A percentile compares a stretch with the other conserved stretches of the same genome.
phyloP scores from a whole-genome alignment of 257 asterid genomes.

The Solanum paucissectum region DNA sequence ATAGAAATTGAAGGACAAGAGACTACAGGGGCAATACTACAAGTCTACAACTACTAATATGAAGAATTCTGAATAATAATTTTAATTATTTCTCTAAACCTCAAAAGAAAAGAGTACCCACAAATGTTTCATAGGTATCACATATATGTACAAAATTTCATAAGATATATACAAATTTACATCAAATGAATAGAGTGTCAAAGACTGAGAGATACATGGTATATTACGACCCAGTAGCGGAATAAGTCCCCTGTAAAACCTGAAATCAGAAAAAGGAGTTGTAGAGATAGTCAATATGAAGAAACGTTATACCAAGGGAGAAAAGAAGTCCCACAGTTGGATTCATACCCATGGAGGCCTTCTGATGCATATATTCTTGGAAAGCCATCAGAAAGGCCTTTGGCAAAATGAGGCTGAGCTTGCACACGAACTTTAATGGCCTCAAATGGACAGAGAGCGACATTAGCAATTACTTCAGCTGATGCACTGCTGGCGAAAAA shows the following conservation, averaged over 20 bases:
- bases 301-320: background rate
- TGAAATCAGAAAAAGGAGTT: constrained; percentile 9
- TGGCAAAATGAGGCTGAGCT: constrained; percentile 32
- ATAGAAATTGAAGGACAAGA: background rate
- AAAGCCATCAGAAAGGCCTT: constrained; percentile 35
- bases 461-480: constrained; percentile 33
- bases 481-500: constrained; percentile 32
- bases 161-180: background rate
- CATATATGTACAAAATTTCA: background rate
- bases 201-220: constrained; percentile 25
- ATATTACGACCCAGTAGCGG: constrained; percentile 39
- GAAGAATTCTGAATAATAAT: background rate
- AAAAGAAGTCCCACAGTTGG: background rate
- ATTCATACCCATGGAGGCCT: constrained; percentile 32
- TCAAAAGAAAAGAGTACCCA: background rate
- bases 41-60: background rate
- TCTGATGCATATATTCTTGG: constrained; percentile 27
- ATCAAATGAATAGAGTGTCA: background rate
- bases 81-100: background rate
- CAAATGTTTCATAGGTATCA: background rate
- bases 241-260: constrained; percentile 34
- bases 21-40: background rate
- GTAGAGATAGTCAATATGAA: background rate
- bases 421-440: constrained; percentile 39
- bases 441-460: constrained; percentile 38